Base-by-base conservation (phyloP, 305 asterid species). In the Fraxinus angustifolia region DNA sequence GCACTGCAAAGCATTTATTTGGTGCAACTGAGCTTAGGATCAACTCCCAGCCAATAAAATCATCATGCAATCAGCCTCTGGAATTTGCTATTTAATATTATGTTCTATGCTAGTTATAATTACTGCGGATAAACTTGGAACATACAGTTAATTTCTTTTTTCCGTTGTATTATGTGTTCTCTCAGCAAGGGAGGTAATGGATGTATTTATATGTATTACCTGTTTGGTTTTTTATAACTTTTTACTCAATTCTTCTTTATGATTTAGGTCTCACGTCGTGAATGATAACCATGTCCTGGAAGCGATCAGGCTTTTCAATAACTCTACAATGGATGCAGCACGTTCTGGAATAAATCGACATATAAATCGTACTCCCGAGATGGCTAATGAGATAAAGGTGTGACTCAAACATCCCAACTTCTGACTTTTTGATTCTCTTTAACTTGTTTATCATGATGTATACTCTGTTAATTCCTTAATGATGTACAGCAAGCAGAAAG, bases 301-400 rank as follows among this genome's bases (percentile, higher is more conserved):
- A 93, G 99, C 99, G 82, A 89, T 92, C 70, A 88, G 96, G 87
- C 96, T 94, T 70, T 94, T 96, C 83, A 87, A 91, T 83, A 93
- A 89, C 83, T 83, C 99, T 28, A 94, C 98, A 19, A 88, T 93
- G 96, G 99, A 95, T 88, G 99, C 99, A 58, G 99, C 98, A 50
- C 90, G 91, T 58, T 93, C 97, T 38, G 99, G 99, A 76, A 86
- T 94, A 70, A 90, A 90, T 85, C 96, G 92, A 67, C 97, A 94
- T 36, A 88, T 94, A 83, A 89, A 94, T 84, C 91, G 91, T 23
- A 92, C 97, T 70, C 99, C 98, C 6, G 98, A 96, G 88, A 70
- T 91, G 89, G 95, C 94, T 19, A 90, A 92, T 62, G 99, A 96
- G 92, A 92, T 94, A 42, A 92, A 92, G 97, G 98, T 95, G 79